Evolutionary conservation across 257 asterid genomes (phyloP), one percentile per base, ranked within the genome.

Genomic region (Solanum sejunctum): DNA sequence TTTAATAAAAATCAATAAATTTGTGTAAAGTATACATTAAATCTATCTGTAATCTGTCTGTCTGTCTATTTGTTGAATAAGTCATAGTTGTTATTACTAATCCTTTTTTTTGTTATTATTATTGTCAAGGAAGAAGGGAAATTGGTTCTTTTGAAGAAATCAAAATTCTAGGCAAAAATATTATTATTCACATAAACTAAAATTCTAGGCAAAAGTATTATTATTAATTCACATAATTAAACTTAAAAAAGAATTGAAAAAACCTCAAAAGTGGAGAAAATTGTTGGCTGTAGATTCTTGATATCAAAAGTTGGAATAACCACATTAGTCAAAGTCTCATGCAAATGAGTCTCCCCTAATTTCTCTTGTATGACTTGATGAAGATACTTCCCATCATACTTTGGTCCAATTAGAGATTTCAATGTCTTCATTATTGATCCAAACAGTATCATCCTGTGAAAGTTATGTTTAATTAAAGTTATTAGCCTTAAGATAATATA

Each of bases 241-340:
- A 32, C 36, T 32, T 32, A 32, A 32, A 32, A 32, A 32, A 32
- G 36, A 32, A 32, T 32, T 36, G 15, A 18, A 23, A 1, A 2
- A 5, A 89, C 90, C 89, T 87, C 84, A 45, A 63, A 88, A 36
- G 81, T 84, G 10, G 86, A 88, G 84, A 89, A 89, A 10, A 89
- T 60, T 3, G 64, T 63, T 18, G 89, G 92, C 20, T 80, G 86
- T 32, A 83, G 13, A 8, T 51, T 41, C 32, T 84, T 90, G 82
- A 90, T 84, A 64, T 88, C 89, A 49, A 85, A 89, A 13, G 91
- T 78, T 1, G 91, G 90, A 23, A 89, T 84, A 6, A 87, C 90
- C 1, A 90, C 43, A 36, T 84, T 84, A 13, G 92, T 86, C 60
- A 88, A 52, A 1, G 89, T 66, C 9, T 89, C 84, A 45, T 69